These are phyloP conservation scores for Pichia sporocuriosa DNA, from an alignment of 805 yeast species.

Conservation along the genomic window DNA sequence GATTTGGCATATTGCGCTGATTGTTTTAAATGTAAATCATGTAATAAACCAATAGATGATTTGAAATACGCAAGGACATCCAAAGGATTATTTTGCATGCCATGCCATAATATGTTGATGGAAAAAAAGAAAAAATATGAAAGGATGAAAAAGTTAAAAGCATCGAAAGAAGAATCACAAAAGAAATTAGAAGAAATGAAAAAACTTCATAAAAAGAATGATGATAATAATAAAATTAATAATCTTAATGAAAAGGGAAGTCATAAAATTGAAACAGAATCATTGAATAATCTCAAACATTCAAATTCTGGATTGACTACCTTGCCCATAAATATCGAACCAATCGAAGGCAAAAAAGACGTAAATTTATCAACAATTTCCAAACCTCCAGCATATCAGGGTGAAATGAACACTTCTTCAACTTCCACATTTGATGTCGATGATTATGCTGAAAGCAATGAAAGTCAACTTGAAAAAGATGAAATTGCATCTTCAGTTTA, in stretches of 20 bases:
- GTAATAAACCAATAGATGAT: constrained; percentile 81
- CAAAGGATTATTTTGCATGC: constrained; percentile 88
- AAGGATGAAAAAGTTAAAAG: constrained; percentile 32
- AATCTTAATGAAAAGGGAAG: background rate
- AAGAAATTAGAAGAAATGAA: background rate
- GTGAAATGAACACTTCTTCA: background rate
- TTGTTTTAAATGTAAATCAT: constrained; percentile 86
- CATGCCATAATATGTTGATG: constrained; percentile 78
- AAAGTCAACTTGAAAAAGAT: background rate
- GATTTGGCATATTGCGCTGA: constrained; percentile 89
- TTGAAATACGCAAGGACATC: constrained; percentile 87
- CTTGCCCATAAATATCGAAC: no score
- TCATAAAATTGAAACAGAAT: background rate
- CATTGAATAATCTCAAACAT: background rate
- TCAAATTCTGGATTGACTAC: no score
- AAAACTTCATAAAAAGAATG: no score
- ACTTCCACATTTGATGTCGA: constrained; percentile 13
- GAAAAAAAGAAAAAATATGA: constrained; percentile 68
- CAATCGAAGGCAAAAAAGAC: no score
- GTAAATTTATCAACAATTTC: background rate
- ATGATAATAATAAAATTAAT: background rate
- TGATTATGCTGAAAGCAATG: constrained; percentile 9
- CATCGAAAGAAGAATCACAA: constrained; percentile 6
- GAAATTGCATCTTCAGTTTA: constrained; percentile 2
- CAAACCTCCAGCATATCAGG: background rate